phyloP scores from a whole-genome alignment of 2,329 filamentous ascomycete species.

The Zasmidium cellare region DNA sequence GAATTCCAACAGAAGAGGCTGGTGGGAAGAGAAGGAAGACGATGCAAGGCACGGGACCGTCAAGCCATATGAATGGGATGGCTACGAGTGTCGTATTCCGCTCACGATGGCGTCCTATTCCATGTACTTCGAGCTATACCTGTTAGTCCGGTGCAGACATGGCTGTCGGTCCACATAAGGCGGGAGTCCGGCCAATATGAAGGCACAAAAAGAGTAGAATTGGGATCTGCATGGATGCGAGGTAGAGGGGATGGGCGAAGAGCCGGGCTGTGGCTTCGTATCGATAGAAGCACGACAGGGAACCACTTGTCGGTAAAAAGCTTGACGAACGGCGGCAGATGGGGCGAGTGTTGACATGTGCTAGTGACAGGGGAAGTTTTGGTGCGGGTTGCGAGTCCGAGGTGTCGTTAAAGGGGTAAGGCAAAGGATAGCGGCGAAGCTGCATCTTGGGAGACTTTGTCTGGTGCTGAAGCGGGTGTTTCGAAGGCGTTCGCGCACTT shows the following conservation, averaged over 20 bases:
- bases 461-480: neutral
- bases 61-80: conserved; percentile 3
- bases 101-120: neutral
- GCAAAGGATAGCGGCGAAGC: neutral
- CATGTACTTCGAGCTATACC: neutral
- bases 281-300: conserved; percentile 1
- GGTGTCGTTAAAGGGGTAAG: neutral
- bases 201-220: neutral
- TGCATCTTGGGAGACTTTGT: neutral
- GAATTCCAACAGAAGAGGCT: neutral
- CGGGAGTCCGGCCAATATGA: neutral
- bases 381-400: neutral
- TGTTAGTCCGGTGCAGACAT: neutral
- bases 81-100: neutral
- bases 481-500: neutral
- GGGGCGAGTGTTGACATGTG: neutral
- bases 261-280: neutral
- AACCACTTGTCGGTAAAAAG: neutral
- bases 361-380: neutral
- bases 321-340: conserved; percentile 1
- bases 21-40: neutral
- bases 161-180: neutral
- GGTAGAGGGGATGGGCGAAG: neutral
- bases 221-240: conserved; percentile 1
- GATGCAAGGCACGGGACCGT: neutral